These are phyloP conservation scores for Gamsiella multidivaricata DNA, from an alignment of 192 early-diverging fungal species.

Conservation along the genomic window DNA sequence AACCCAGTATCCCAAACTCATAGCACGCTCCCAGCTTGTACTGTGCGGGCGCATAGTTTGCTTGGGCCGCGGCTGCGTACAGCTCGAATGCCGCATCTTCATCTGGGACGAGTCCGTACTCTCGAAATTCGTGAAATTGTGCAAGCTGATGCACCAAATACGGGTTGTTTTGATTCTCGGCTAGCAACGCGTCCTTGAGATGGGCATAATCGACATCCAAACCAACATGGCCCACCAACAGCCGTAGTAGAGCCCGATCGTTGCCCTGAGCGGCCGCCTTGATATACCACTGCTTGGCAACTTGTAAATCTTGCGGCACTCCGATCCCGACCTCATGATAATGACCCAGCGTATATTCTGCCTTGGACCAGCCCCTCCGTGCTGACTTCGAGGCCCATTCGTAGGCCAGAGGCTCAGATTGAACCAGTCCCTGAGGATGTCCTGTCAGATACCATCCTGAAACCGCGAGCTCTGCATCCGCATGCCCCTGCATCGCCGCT, in stretches of 20 bases:
- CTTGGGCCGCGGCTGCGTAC: conserved; percentile 61
- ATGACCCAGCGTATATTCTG: conserved; percentile 49
- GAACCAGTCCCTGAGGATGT: conserved; percentile 58
- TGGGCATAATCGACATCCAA: conserved; percentile 44
- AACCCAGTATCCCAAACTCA: conserved; percentile 80
- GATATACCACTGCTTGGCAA: conserved; percentile 48
- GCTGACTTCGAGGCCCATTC: conserved; percentile 51
- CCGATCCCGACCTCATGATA: conserved; percentile 51
- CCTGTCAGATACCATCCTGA: conserved; percentile 73
- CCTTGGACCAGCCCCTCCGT: conserved; percentile 42
- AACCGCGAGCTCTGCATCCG: conserved; percentile 68
- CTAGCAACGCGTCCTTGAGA: conserved; percentile 44
- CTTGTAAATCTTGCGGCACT: conserved; percentile 26
- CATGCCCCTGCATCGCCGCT: conserved; percentile 72
- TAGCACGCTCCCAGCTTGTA: conserved; percentile 81
- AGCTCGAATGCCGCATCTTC: conserved; percentile 46
- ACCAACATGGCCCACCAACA: conserved; percentile 44
- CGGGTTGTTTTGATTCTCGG: conserved; percentile 32
- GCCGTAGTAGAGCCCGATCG: conserved; percentile 32
- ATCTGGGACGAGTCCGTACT: conserved; percentile 46
- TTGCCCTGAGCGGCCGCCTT: conserved; percentile 47
- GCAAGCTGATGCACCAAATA: conserved; percentile 48
- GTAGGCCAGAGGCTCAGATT: conserved; percentile 57
- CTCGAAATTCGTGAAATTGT: conserved; percentile 44
- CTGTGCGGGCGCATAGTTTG: conserved; percentile 76